These are phyloP conservation scores for Serendipita indica DNA, from an alignment of 768 basidiomycete genomes.

Conservation along the genomic window DNA sequence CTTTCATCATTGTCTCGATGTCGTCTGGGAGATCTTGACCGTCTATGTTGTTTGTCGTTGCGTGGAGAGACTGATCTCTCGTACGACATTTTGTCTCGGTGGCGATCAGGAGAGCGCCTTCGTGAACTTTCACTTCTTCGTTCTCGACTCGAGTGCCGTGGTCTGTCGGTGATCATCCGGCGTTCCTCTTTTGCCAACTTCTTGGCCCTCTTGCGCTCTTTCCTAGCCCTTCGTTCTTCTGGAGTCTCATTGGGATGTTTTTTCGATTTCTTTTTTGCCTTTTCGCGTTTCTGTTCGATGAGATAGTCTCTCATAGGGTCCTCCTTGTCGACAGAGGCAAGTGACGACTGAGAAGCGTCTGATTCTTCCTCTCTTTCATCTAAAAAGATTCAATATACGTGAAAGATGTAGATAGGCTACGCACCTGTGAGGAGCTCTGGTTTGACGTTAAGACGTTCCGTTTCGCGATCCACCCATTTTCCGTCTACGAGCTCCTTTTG, in stretches of 20 bases:
- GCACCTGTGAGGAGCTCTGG: conserved; percentile 56
- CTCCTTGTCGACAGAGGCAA: conserved; percentile 70
- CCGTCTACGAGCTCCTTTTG: conserved; percentile 74
- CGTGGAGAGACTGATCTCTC: neutral
- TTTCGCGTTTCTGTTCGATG: conserved; percentile 57
- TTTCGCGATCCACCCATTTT: conserved; percentile 72
- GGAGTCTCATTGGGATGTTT: conserved; percentile 52
- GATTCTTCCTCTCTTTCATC: conserved; percentile 36
- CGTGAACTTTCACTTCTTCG: neutral
- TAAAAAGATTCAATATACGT: conserved; percentile 18
- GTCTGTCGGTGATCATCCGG: neutral
- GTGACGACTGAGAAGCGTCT: conserved; percentile 50
- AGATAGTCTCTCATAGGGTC: conserved; percentile 97
- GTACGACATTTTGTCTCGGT: neutral
- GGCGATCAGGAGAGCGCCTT: neutral
- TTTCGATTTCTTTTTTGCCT: conserved; percentile 46
- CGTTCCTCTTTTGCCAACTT: conserved; percentile 23
- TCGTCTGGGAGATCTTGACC: neutral
- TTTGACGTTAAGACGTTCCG: conserved; percentile 75
- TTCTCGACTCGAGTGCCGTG: neutral
- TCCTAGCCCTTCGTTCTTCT: conserved; percentile 61
- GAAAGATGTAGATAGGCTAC: conserved; percentile 14
- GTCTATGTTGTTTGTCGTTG: neutral
- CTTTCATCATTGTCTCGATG: too few relatives aligned
- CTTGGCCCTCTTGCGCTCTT: conserved; percentile 58